phyloP scores from a whole-genome alignment of 2,329 filamentous ascomycete species.

The Rutstroemia sydowiana region DNA sequence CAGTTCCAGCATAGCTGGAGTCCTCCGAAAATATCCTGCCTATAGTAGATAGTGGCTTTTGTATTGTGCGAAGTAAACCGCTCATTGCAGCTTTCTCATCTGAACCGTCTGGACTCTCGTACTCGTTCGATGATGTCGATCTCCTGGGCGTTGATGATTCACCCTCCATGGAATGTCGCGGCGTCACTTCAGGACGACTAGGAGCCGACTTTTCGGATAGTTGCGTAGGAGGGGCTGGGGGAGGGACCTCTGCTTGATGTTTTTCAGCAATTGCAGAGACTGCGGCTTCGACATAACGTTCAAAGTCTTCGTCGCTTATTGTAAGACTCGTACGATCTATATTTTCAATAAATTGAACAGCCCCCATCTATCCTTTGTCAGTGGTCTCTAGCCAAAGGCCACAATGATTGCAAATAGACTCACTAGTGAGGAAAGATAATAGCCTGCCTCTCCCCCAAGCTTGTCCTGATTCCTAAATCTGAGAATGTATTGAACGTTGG shows the following conservation, averaged over 20 bases:
- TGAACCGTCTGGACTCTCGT: conserved; percentile 38
- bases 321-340: conserved; percentile 91
- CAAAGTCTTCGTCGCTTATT: conserved; percentile 91
- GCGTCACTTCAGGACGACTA: conserved; percentile 49
- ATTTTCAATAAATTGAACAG: conserved; percentile 93
- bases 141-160: conserved; percentile 50
- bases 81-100: conserved; percentile 78
- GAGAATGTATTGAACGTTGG: conserved; percentile 96
- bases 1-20: conserved; percentile 20
- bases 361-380: conserved; percentile 60
- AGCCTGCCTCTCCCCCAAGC: conserved; percentile 92
- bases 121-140: conserved; percentile 48
- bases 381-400: conserved; percentile 6
- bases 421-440: conserved; percentile 91
- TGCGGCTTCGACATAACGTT: conserved; percentile 89
- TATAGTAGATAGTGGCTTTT: conserved; percentile 83
- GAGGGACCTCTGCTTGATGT: conserved; percentile 53
- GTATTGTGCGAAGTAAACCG: conserved; percentile 81
- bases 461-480: conserved; percentile 97
- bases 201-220: conserved; percentile 40
- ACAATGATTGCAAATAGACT: conserved; percentile 23
- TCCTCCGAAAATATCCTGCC: conserved; percentile 89
- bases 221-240: conserved; percentile 30
- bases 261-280: conserved; percentile 94
- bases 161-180: conserved; percentile 51